A percentile compares a stretch with the other conserved stretches of the same genome.
Evolutionary conservation across 352 stramenopile genomes (phyloP).

Genomic region (Albugo laibachii): DNA sequence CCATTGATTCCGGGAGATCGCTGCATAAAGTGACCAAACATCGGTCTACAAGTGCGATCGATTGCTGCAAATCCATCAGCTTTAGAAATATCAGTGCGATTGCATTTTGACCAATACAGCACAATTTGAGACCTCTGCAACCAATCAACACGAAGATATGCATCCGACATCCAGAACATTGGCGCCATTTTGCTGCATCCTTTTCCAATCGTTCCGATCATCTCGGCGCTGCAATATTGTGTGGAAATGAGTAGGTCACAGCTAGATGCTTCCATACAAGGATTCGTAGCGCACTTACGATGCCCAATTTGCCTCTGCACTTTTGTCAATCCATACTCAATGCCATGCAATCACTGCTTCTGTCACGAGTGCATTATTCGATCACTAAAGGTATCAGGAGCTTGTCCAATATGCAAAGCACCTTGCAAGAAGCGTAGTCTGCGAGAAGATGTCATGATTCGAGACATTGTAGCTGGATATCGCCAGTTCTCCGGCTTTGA

Average conservation of each 20-base stretch:
- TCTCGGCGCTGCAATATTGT: no score
- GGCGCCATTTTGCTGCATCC: no score
- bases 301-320: conserved; percentile 70
- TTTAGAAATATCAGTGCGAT: no score
- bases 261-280: conserved; percentile 32
- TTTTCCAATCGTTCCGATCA: no score
- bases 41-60: conserved; percentile 46
- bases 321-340: conserved; percentile 39
- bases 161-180: no score
- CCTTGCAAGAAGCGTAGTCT: conserved; percentile 56
- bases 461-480: conserved; percentile 36
- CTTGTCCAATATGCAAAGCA: conserved; percentile 72
- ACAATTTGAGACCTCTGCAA: no score
- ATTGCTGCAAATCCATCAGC: conserved; percentile 48
- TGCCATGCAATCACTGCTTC: conserved; percentile 78
- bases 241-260: conserved; percentile 12
- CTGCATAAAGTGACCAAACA: conserved; percentile 54
- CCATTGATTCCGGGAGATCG: conserved; percentile 57
- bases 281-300: conserved; percentile 50
- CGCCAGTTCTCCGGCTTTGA: conserved; percentile 13
- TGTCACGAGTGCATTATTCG: conserved; percentile 76
- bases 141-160: no score
- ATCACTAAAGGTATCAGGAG: conserved; percentile 49
- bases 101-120: no score
- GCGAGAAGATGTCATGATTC: conserved; percentile 55